Conservation (phyloP, 169 alveolate species). For the Besnoitia besnoiti region DNA sequence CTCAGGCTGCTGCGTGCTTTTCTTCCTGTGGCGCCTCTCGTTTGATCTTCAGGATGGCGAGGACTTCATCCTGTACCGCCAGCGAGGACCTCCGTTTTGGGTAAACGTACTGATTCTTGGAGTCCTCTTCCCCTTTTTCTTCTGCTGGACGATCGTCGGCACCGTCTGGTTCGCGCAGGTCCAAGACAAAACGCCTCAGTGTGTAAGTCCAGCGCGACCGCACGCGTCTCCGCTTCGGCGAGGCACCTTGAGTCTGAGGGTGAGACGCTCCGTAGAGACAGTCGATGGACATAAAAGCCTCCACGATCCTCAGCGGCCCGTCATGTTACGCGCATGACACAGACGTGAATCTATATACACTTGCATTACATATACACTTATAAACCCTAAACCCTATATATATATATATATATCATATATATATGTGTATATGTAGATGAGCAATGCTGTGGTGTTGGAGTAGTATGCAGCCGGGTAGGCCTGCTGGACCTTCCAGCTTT, state of each 20-base stretch:
- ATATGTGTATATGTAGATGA: too few relatives aligned
- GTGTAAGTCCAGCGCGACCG: slow-evolving; percentile 41
- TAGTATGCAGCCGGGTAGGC: too few relatives aligned
- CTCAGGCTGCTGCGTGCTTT: neutral
- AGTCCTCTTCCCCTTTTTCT: slow-evolving; percentile 77
- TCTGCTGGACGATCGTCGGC: slow-evolving; percentile 79
- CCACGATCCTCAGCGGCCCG: too few relatives aligned
- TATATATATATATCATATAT: too few relatives aligned
- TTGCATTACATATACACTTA: neutral
- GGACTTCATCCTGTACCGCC: slow-evolving; percentile 74
- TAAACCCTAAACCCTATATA: neutral
- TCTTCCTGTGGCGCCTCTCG: neutral
- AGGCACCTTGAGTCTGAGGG: too few relatives aligned
- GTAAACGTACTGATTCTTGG: slow-evolving; percentile 75
- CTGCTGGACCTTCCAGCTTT: too few relatives aligned
- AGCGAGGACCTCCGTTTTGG: slow-evolving; percentile 78
- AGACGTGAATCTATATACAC: too few relatives aligned
- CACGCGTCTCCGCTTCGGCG: neutral
- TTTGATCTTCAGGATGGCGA: slow-evolving; percentile 69
- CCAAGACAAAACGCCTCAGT: slow-evolving; percentile 76
- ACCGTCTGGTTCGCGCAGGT: slow-evolving; percentile 76
- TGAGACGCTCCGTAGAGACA: too few relatives aligned
- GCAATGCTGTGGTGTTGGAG: too few relatives aligned
- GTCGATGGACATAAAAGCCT: too few relatives aligned
- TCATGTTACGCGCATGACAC: too few relatives aligned